Base-by-base conservation (phyloP, 306 rosid species). In the Inga oerstediana region DNA sequence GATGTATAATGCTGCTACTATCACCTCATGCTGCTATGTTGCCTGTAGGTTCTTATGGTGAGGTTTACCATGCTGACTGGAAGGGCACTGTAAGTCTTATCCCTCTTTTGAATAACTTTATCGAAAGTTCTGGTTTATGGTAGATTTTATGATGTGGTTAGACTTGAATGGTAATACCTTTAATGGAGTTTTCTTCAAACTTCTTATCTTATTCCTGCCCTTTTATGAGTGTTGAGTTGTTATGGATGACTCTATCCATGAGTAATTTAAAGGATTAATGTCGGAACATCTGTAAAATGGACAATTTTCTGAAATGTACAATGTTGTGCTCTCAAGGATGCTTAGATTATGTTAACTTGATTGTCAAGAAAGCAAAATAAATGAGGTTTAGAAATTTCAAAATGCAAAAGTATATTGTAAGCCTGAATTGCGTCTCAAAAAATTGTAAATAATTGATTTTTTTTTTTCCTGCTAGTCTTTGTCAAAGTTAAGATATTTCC, bases 1-100 rank as follows among this genome's bases (percentile, higher is more conserved):
- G 68, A 79, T 79, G 88, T 17, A 37, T 82, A 74, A 75, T 52
- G 54, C 64, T 72, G 86, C 20, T 41, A 76, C 27, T 72, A 69
- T 85, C 75, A 83, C 68, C 71, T 68, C 27, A 17, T 79, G n/a
- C 76, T 15, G 71, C 41, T 74, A 74, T 67, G 30, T 72, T 72
- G 24, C 7, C 5, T 82, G 81, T 80, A 88, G 90, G 90, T 80
- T 94, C 98, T 62, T 94, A 89, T 79, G 98, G 98, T 10, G 98
- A 94, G 90, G 98, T 94, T 80, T 94, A 92, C 83, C 97, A 76
- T 80, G 97, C 97, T 59, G 98, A 94, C 81, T 89, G 89, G 91
- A 91, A 94, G 79, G 97, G 97, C 88, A 94, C 97, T 83, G 99
- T 97, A 91, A 94, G 99, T 94, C 66, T 30, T 19, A 10, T 27